Conservation (phyloP, 192 early-diverging fungal species). For the Coemansia sp. region DNA sequence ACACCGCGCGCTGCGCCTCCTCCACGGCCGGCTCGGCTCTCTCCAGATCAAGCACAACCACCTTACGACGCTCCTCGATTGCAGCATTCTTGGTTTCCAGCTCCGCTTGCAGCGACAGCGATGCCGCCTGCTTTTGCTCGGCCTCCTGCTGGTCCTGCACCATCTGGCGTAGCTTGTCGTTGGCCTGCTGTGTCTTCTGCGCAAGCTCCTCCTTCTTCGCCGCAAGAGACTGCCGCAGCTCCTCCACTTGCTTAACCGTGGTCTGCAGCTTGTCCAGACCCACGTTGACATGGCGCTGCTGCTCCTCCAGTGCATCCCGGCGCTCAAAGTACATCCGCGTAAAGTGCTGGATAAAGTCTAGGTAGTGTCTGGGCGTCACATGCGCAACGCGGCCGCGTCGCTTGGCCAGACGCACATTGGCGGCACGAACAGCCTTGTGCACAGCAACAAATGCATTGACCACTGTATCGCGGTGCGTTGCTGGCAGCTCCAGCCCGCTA, state of each 20-base stretch:
- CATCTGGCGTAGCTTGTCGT: slow-evolving; percentile 95
- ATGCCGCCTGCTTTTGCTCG: slow-evolving; percentile 81
- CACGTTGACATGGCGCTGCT: slow-evolving; percentile 97
- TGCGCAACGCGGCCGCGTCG: slow-evolving; percentile 80
- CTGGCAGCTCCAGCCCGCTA: slow-evolving; percentile 66
- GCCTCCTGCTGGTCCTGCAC: slow-evolving; percentile 93
- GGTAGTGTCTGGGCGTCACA: slow-evolving; percentile 96
- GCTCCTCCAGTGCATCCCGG: slow-evolving; percentile 93
- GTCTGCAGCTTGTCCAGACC: slow-evolving; percentile 95
- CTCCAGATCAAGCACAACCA: slow-evolving; percentile 89
- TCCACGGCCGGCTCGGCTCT: slow-evolving; percentile 94
- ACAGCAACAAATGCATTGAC: slow-evolving; percentile 91
- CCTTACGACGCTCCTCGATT: slow-evolving; percentile 74
- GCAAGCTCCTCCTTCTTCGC: slow-evolving; percentile 85
- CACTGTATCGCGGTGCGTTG: slow-evolving; percentile 80
- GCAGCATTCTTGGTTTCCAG: slow-evolving; percentile 69
- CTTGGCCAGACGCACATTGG: slow-evolving; percentile 81
- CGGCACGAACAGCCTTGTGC: slow-evolving; percentile 85
- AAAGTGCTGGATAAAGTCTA: slow-evolving; percentile 97
- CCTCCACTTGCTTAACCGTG: slow-evolving; percentile 94
- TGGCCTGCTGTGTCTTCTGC: slow-evolving; percentile 84
- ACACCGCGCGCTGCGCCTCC: slow-evolving; percentile 93
- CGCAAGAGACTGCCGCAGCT: slow-evolving; percentile 83
- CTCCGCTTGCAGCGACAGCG: slow-evolving; percentile 73
- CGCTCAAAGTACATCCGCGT: slow-evolving; percentile 87